Conservation (phyloP, 352 stramenopile species). For the Plasmopara viticola region DNA sequence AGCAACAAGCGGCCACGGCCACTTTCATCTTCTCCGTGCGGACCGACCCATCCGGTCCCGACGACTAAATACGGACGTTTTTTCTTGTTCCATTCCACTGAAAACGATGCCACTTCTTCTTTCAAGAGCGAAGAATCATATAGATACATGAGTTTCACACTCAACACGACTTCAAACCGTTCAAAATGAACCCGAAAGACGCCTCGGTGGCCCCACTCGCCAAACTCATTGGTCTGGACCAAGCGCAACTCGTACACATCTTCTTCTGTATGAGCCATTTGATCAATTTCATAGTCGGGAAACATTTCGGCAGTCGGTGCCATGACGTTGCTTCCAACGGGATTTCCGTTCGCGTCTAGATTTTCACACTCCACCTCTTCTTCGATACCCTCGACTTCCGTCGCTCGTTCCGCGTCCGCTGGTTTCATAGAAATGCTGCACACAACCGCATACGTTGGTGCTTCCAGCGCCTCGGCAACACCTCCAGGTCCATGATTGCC, state of each 20-base stretch:
- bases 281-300: slow-evolving; percentile 50
- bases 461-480: slow-evolving; percentile 69
- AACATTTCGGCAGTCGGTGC: slow-evolving; percentile 77
- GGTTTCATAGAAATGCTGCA: slow-evolving; percentile 54
- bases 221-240: slow-evolving; percentile 75
- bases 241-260: slow-evolving; percentile 80
- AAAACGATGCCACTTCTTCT: slow-evolving; percentile 57
- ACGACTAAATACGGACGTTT: slow-evolving; percentile 80
- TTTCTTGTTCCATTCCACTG: slow-evolving; percentile 66
- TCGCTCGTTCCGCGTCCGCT: slow-evolving; percentile 50
- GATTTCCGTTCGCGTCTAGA: slow-evolving; percentile 37
- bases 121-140: slow-evolving; percentile 79
- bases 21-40: slow-evolving; percentile 83
- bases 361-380: slow-evolving; percentile 44
- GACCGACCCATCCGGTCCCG: slow-evolving; percentile 75
- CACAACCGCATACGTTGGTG: slow-evolving; percentile 75
- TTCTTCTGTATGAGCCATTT: slow-evolving; percentile 67
- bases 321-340: slow-evolving; percentile 62
- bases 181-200: slow-evolving; percentile 85
- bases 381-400: slow-evolving; percentile 49
- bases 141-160: slow-evolving; percentile 80
- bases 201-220: slow-evolving; percentile 58
- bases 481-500: slow-evolving; percentile 67
- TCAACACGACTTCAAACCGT: slow-evolving; percentile 79
- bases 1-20: slow-evolving; percentile 74